These are phyloP conservation scores for Trichoderma brevicompactum DNA, from an alignment of 2,329 filamentous ascomycete genomes.

Conservation along the genomic window DNA sequence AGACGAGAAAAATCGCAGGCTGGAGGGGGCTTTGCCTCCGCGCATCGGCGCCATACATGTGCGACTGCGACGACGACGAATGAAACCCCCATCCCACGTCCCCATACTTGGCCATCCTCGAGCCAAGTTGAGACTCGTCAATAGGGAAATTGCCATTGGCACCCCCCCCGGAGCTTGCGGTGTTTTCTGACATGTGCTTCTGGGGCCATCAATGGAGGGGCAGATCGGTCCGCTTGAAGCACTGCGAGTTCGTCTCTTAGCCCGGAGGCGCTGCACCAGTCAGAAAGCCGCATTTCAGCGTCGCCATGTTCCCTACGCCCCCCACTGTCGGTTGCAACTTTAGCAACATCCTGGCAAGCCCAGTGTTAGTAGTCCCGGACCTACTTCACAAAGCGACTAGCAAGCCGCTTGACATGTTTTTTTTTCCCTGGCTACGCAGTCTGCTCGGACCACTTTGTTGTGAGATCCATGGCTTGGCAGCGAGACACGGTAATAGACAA, in stretches of 20 bases:
- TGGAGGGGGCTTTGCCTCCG: slow-evolving; percentile 17
- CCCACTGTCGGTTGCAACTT: slow-evolving; percentile 33
- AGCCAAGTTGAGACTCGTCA: slow-evolving; percentile 1
- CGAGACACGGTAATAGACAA: slow-evolving; percentile 12
- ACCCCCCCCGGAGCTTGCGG: slow-evolving; percentile 31
- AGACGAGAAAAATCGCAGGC: slow-evolving; percentile 4
- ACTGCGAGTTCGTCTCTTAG: no score
- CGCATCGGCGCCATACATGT: slow-evolving; percentile 24
- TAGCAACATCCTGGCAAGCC: slow-evolving; percentile 22
- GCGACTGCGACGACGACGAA: slow-evolving; percentile 5
- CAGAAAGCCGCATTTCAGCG: slow-evolving; percentile 20
- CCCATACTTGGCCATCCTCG: background rate
- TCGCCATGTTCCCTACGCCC: slow-evolving; percentile 17
- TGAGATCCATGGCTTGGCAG: slow-evolving; percentile 30
- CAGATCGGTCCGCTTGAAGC: slow-evolving; percentile 34
- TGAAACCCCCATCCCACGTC: slow-evolving; percentile 21
- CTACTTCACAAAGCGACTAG: slow-evolving; percentile 23
- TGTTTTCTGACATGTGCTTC: slow-evolving; percentile 39
- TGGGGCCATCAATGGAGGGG: slow-evolving; percentile 30
- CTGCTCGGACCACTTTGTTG: slow-evolving; percentile 29
- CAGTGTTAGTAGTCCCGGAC: slow-evolving; percentile 14
- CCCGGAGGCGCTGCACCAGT: slow-evolving; percentile 20
- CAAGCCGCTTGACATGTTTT: slow-evolving; percentile 28
- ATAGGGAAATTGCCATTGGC: slow-evolving; percentile 19
- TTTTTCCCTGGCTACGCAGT: background rate